These are phyloP conservation scores for Fragaria nilgerrensis DNA, from an alignment of 306 rosid species.

Conservation along the genomic window DNA sequence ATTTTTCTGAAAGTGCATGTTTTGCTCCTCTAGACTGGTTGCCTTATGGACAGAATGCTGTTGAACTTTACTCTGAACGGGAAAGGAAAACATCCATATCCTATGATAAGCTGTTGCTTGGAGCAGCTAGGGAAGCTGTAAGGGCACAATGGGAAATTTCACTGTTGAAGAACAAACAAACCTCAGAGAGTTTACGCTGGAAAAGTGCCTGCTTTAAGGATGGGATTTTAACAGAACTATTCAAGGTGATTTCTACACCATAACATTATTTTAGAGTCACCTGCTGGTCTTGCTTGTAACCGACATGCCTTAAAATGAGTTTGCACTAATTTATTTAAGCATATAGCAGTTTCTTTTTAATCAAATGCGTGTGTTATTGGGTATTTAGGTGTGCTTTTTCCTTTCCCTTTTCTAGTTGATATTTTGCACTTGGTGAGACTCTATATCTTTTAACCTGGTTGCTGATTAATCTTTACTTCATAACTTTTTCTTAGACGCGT, in stretches of 20 bases:
- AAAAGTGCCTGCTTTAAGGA: slow-evolving; percentile 47
- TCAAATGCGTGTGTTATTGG: not conserved
- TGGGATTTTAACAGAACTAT: slow-evolving; percentile 52
- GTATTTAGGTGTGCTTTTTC: not conserved
- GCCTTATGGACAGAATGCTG: slow-evolving; percentile 65
- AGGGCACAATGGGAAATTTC: slow-evolving; percentile 65
- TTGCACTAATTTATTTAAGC: not conserved
- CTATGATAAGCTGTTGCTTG: slow-evolving; percentile 70
- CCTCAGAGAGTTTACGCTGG: slow-evolving; percentile 41
- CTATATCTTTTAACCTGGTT: slow-evolving; percentile 11
- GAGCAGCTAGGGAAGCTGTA: slow-evolving; percentile 80
- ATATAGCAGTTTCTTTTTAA: not conserved
- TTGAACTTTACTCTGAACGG: slow-evolving; percentile 50
- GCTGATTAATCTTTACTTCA: not conserved
- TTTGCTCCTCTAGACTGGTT: slow-evolving; percentile 89
- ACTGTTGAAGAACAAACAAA: slow-evolving; percentile 35
- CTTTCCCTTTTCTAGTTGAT: not conserved
- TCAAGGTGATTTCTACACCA: slow-evolving; percentile 43
- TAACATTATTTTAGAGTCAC: not conserved
- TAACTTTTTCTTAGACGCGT: slow-evolving; percentile 46
- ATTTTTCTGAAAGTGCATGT: slow-evolving; percentile 60
- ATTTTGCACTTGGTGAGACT: not conserved
- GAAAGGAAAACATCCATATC: slow-evolving; percentile 69
- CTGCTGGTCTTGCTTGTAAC: slow-evolving; percentile 14
- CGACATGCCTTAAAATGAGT: not conserved